These are phyloP conservation scores for Aspergillus affinis DNA, from an alignment of 495 filamentous ascomycete species.

Conservation along the genomic window DNA sequence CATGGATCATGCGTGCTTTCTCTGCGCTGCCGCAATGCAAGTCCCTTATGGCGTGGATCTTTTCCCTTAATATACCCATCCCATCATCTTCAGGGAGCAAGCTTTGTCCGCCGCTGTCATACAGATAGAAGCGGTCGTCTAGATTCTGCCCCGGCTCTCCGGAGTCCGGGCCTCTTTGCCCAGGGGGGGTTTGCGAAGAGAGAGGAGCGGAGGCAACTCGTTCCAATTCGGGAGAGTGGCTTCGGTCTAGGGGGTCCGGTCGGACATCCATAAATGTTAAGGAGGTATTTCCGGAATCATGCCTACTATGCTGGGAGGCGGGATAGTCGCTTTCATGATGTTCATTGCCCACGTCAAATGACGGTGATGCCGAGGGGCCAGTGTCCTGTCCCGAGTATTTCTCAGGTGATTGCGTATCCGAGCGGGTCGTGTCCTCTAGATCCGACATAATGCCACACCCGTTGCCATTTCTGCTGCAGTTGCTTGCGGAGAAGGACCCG, in stretches of 20 bases:
- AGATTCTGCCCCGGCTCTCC: conserved; percentile 3
- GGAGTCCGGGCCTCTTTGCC: conserved; percentile 1
- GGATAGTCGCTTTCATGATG: conserved; percentile 13
- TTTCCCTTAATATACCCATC: conserved; percentile 70
- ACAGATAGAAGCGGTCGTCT: conserved; percentile 16
- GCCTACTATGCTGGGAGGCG: not conserved
- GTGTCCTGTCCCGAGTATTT: conserved; percentile 29
- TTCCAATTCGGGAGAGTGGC: not conserved
- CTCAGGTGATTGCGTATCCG: conserved; percentile 3
- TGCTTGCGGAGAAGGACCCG: conserved; percentile 11
- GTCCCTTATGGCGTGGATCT: conserved; percentile 74
- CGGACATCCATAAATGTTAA: not conserved
- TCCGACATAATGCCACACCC: conserved; percentile 9
- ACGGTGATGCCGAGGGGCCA: conserved; percentile 22
- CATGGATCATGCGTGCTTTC: conserved; percentile 83
- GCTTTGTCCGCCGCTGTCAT: conserved; percentile 22
- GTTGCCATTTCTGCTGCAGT: conserved; percentile 10
- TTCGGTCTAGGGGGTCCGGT: not conserved
- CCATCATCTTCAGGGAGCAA: conserved; percentile 89
- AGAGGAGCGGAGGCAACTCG: not conserved
- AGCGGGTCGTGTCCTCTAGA: conserved; percentile 15
- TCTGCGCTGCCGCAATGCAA: conserved; percentile 61
- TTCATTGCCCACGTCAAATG: conserved; percentile 26
- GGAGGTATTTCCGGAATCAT: not conserved
- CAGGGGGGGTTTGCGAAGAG: conserved; percentile 8